phyloP scores from a whole-genome alignment of 2,329 filamentous ascomycete genomes.

The Huntiella decipiens region DNA sequence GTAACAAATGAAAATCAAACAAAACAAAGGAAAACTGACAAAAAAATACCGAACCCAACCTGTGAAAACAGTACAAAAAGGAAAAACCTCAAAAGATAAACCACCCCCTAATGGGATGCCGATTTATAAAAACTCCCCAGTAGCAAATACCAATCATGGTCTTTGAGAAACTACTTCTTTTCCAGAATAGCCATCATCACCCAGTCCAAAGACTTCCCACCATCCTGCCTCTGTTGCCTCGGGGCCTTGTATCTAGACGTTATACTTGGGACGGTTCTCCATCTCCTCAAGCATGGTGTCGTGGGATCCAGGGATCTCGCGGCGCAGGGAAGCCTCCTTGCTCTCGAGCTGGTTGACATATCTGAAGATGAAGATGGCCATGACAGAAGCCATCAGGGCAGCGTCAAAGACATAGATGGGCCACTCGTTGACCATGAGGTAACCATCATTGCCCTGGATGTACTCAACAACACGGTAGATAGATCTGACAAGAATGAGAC shows the following conservation, averaged over 20 bases:
- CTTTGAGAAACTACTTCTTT: background rate
- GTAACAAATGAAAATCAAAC: too few species aligned
- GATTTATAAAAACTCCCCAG: too few species aligned
- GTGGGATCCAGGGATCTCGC: conserved; percentile 1
- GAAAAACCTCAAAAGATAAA: too few species aligned
- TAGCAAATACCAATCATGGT: too few species aligned
- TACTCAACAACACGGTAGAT: conserved; percentile 30
- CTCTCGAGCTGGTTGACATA: conserved; percentile 6
- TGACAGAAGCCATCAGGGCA: conserved; percentile 18
- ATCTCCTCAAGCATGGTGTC: conserved; percentile 6
- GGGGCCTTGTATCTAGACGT: background rate
- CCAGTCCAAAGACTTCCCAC: background rate
- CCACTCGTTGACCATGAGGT: conserved; percentile 22
- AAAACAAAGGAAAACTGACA: too few species aligned
- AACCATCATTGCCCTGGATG: conserved; percentile 22
- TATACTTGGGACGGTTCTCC: background rate
- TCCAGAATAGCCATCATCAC: background rate
- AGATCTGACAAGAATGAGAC: conserved; percentile 26
- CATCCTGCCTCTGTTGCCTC: background rate
- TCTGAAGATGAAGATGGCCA: conserved; percentile 2
- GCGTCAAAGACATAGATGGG: conserved; percentile 28
- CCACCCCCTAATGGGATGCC: too few species aligned
- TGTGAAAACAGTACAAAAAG: too few species aligned
- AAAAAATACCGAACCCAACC: too few species aligned
- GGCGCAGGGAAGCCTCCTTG: conserved; percentile 1